These are phyloP conservation scores for Microstroma glucosiphilum DNA, from an alignment of 1,284 basidiomycete genomes.

Conservation along the genomic window DNA sequence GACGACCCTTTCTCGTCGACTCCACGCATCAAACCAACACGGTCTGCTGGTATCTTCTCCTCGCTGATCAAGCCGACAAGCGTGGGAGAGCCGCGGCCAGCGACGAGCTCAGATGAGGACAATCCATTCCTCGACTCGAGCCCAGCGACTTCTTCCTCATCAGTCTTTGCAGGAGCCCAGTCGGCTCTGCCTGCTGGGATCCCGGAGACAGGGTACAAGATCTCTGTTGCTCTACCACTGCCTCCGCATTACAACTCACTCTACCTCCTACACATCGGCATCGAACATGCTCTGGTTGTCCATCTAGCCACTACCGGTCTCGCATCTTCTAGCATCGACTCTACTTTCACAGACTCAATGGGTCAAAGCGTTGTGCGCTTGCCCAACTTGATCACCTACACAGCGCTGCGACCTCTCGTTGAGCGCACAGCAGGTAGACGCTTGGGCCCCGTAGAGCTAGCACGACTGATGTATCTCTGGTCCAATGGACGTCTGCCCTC, in stretches of 20 bases:
- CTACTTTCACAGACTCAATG: slow-evolving; percentile 10
- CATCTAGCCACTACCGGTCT: slow-evolving; percentile 42
- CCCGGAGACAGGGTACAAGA: slow-evolving; percentile 16
- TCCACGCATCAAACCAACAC: slow-evolving; percentile 1
- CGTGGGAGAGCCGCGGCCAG: slow-evolving; percentile 13
- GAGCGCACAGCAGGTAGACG: slow-evolving; percentile 36
- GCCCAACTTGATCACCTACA: slow-evolving; percentile 38
- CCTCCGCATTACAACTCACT: slow-evolving; percentile 31
- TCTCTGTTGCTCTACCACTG: slow-evolving; percentile 26
- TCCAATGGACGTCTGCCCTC: slow-evolving; percentile 18
- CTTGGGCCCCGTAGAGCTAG: slow-evolving; percentile 27
- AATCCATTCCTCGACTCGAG: not conserved
- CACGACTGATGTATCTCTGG: slow-evolving; percentile 37
- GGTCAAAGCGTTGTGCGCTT: slow-evolving; percentile 22
- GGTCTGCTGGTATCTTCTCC: slow-evolving; percentile 1
- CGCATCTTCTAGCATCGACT: slow-evolving; percentile 16
- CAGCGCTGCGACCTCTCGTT: slow-evolving; percentile 34
- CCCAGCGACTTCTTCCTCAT: not conserved
- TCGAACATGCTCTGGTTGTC: slow-evolving; percentile 43
- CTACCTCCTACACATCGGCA: slow-evolving; percentile 30
- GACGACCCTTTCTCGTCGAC: slow-evolving; percentile 15
- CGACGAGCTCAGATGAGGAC: not conserved
- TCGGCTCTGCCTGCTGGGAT: not conserved
- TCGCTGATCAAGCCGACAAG: not conserved
- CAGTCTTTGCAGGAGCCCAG: slow-evolving; percentile 1